Conservation (phyloP, 371 early-diverging fungal genomes). For the Saksenaea vasiformis region DNA sequence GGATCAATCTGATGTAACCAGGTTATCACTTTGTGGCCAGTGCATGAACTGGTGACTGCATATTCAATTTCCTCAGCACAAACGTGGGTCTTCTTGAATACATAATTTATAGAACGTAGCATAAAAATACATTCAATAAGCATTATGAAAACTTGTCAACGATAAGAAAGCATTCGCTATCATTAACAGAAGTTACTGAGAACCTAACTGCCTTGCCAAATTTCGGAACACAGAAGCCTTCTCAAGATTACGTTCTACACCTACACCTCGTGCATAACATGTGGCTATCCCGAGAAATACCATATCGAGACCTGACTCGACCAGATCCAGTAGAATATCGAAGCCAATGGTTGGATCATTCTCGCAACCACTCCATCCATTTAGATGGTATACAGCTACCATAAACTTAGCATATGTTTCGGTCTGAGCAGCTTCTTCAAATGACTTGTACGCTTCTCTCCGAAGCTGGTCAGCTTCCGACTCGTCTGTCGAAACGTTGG, state of each 20-base stretch:
- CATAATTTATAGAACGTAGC: too few species aligned
- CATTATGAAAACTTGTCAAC: too few species aligned
- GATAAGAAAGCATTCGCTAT: too few species aligned
- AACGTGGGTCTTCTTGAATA: too few species aligned
- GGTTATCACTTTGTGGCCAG: too few species aligned
- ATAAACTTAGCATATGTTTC: slow-evolving; percentile 19
- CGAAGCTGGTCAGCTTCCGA: not conserved
- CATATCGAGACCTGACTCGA: slow-evolving; percentile 11
- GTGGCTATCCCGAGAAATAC: slow-evolving; percentile 21
- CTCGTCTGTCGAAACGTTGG: not conserved
- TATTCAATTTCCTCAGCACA: too few species aligned
- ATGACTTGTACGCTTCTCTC: slow-evolving; percentile 15
- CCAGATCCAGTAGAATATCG: slow-evolving; percentile 10
- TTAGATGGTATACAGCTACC: slow-evolving; percentile 27
- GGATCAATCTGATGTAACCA: too few species aligned
- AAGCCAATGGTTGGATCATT: slow-evolving; percentile 16
- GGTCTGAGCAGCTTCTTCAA: slow-evolving; percentile 5
- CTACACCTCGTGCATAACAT: slow-evolving; percentile 29
- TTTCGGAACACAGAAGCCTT: slow-evolving; percentile 3
- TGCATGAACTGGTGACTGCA: too few species aligned
- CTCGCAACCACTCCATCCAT: slow-evolving; percentile 21
- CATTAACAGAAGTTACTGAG: not conserved
- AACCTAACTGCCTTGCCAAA: not conserved
- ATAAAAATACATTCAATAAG: too few species aligned
- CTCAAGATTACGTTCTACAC: slow-evolving; percentile 12